phyloP scores from a whole-genome alignment of 2,329 filamentous ascomycete genomes.

The Fusarium torulosum region DNA sequence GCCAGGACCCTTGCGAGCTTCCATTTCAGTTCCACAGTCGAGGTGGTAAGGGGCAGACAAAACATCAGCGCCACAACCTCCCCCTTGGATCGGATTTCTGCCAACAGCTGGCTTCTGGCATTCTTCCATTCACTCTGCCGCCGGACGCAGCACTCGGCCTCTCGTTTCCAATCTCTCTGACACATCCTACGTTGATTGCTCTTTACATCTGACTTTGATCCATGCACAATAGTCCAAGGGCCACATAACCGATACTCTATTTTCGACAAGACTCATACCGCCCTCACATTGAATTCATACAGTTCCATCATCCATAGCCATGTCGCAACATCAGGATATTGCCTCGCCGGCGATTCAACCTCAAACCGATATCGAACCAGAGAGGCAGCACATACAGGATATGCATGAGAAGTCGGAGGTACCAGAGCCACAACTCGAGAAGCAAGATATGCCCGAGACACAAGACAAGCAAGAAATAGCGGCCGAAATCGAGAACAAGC shows the following conservation, averaged over 20 bases:
- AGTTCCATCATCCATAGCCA: conserved; percentile 38
- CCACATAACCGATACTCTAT: conserved; percentile 35
- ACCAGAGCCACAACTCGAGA: conserved; percentile 6
- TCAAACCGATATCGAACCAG: conserved; percentile 18
- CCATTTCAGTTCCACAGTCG: conserved; percentile 34
- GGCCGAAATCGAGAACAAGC: conserved; percentile 15
- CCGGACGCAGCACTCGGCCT: conserved; percentile 36
- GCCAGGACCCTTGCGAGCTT: conserved; percentile 40
- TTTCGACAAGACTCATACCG: conserved; percentile 27
- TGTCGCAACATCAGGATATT: conserved; percentile 53
- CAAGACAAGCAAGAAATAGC: conserved; percentile 18
- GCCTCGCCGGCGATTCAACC: conserved; percentile 43
- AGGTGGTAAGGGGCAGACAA: conserved; percentile 44
- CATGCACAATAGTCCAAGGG: conserved; percentile 45
- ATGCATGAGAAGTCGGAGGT: conserved; percentile 5
- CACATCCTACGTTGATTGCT: conserved; percentile 29
- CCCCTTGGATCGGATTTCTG: conserved; percentile 41
- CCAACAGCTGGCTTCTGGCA: conserved; percentile 44
- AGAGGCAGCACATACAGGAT: conserved; percentile 19
- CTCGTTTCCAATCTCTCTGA: conserved; percentile 32
- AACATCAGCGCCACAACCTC: conserved; percentile 46
- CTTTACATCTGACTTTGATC: conserved; percentile 26
- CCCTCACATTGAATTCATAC: conserved; percentile 7
- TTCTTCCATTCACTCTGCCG: conserved; percentile 43
- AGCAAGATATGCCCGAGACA: conserved; percentile 9